Conservation (phyloP, 2,329 filamentous ascomycete species). For the Exophiala bonariae region DNA sequence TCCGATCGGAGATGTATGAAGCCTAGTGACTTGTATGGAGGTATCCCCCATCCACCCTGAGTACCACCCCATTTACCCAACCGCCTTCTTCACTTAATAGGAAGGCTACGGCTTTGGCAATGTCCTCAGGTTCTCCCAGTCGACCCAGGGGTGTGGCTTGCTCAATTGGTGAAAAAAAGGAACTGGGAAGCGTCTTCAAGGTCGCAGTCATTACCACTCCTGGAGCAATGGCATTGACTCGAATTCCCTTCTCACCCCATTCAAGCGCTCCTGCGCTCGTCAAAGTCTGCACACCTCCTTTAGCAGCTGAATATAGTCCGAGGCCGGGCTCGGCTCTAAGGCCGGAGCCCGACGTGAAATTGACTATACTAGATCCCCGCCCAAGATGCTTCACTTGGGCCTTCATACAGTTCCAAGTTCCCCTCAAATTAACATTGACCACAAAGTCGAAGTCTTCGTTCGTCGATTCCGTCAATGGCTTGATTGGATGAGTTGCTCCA, state of each 20-base stretch:
- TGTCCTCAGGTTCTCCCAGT: slow-evolving; percentile 58
- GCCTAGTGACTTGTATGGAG: background rate
- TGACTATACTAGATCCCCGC: background rate
- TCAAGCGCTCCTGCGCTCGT: background rate
- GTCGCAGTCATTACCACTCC: background rate
- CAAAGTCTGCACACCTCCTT: background rate
- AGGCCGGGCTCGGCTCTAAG: background rate
- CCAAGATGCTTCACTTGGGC: background rate
- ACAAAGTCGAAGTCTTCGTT: background rate
- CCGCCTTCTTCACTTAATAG: slow-evolving; percentile 58
- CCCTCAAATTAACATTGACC: background rate
- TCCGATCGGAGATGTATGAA: no score
- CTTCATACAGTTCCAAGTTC: slow-evolving; percentile 1
- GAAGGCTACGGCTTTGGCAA: slow-evolving; percentile 57
- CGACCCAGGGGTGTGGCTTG: slow-evolving; percentile 54
- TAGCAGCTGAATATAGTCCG: background rate
- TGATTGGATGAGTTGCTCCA: background rate
- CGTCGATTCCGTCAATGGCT: background rate
- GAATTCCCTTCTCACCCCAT: background rate
- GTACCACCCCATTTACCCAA: slow-evolving; percentile 61
- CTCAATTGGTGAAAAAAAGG: background rate
- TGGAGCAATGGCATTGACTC: background rate
- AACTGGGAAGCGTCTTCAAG: background rate
- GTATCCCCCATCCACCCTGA: background rate
- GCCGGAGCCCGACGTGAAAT: background rate